These are phyloP conservation scores for Pleoardoris graminearum DNA, from an alignment of 2,329 filamentous ascomycete species.

Conservation along the genomic window DNA sequence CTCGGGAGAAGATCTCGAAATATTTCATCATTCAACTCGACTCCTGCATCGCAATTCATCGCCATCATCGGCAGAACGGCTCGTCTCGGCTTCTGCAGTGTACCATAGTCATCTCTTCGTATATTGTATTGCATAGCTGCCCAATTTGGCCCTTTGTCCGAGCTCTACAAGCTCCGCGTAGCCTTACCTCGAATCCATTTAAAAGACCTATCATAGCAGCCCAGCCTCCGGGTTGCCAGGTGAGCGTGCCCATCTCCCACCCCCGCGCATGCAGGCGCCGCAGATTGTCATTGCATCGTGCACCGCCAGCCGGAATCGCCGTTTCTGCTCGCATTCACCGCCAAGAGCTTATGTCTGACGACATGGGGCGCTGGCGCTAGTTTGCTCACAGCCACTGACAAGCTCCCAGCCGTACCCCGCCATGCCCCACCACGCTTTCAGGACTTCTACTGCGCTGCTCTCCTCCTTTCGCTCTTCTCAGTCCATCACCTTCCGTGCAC, in stretches of 20 bases:
- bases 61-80: conserved; percentile 14
- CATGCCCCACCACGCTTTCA: conserved; percentile 52
- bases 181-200: conserved; percentile 11
- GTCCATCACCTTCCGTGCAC: conserved; percentile 39
- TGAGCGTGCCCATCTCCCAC: too few species aligned
- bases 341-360: conserved; percentile 17
- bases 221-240: conserved; percentile 7
- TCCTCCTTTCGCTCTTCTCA: conserved; percentile 38
- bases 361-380: conserved; percentile 22
- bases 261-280: not conserved
- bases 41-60: conserved; percentile 22
- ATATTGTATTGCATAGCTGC: conserved; percentile 35
- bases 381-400: conserved; percentile 18
- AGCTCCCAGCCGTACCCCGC: conserved; percentile 42
- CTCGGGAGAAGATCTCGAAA: conserved; percentile 20
- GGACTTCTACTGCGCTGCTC: conserved; percentile 36
- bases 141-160: conserved; percentile 35
- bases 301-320: conserved; percentile 7
- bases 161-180: conserved; percentile 9
- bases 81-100: conserved; percentile 22
- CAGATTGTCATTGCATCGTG: conserved; percentile 8
- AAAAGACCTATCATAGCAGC: not conserved
- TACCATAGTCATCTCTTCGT: conserved; percentile 30
- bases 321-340: conserved; percentile 12
- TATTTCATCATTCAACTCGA: conserved; percentile 19